Evolutionary conservation across 2,329 filamentous ascomycete genomes (phyloP).

Genomic region (Diplocarpon mali): DNA sequence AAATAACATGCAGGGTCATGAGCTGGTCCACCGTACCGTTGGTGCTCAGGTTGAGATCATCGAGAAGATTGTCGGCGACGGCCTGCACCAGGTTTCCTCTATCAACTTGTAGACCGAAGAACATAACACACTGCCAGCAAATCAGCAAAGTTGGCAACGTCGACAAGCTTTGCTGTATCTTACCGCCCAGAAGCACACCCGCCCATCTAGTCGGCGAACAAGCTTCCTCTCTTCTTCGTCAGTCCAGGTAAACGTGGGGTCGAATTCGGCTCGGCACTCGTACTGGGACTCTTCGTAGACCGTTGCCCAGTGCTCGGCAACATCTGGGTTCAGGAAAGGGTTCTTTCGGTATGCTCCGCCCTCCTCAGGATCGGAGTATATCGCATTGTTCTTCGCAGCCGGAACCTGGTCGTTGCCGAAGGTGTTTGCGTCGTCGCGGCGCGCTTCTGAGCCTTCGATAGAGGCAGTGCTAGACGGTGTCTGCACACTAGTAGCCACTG

Average conservation of each 20-base stretch:
- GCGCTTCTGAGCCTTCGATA: background rate
- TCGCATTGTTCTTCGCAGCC: slow-evolving; percentile 1
- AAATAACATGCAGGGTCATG: background rate
- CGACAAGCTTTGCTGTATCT: background rate
- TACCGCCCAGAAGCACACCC: slow-evolving; percentile 19
- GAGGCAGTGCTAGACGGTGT: background rate
- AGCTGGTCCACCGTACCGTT: slow-evolving; percentile 26
- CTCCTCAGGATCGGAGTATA: slow-evolving; percentile 8
- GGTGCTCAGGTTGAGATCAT: slow-evolving; percentile 33
- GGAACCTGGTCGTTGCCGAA: slow-evolving; percentile 10
- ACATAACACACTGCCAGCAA: slow-evolving; percentile 39
- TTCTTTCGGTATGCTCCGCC: slow-evolving; percentile 11
- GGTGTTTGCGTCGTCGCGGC: slow-evolving; percentile 13
- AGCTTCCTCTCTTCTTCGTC: slow-evolving; percentile 21
- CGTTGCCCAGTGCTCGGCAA: slow-evolving; percentile 14
- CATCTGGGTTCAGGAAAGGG: slow-evolving; percentile 20
- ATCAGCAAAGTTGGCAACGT: background rate
- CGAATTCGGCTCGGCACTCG: slow-evolving; percentile 21
- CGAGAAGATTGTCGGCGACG: slow-evolving; percentile 48
- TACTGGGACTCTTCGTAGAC: slow-evolving; percentile 22
- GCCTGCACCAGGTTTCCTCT: slow-evolving; percentile 47
- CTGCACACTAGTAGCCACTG: too few relatives aligned
- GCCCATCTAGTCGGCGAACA: slow-evolving; percentile 18
- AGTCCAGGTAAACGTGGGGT: slow-evolving; percentile 19
- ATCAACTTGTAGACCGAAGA: slow-evolving; percentile 50